These are phyloP conservation scores for Umbilicaria muhlenbergii DNA, from an alignment of 495 filamentous ascomycete species.

Conservation along the genomic window DNA sequence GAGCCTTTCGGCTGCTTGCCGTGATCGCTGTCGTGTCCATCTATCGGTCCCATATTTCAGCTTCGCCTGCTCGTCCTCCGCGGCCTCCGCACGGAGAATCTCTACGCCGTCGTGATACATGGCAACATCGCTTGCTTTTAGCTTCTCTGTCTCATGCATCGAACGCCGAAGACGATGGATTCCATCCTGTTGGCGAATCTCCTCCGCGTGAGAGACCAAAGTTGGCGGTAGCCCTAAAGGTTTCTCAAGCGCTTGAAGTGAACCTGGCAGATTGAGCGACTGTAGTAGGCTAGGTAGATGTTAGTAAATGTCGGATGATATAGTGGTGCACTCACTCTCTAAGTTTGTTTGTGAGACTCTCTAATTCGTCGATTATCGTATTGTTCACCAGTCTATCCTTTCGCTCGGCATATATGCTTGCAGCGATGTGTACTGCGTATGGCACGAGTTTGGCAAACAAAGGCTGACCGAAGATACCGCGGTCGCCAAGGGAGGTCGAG, in stretches of 20 bases:
- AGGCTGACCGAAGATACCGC: slow-evolving; percentile 63
- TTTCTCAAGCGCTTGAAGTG: slow-evolving; percentile 87
- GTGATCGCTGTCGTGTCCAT: slow-evolving; percentile 59
- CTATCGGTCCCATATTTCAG: slow-evolving; percentile 76
- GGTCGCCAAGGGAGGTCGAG: slow-evolving; percentile 60
- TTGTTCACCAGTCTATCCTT: slow-evolving; percentile 78
- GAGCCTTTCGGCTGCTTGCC: slow-evolving; percentile 54
- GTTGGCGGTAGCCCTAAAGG: slow-evolving; percentile 80
- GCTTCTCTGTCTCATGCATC: slow-evolving; percentile 72
- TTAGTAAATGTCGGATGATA: slow-evolving; percentile 5
- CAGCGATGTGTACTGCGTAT: slow-evolving; percentile 87
- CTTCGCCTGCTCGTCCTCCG: slow-evolving; percentile 62
- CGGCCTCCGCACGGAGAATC: slow-evolving; percentile 59
- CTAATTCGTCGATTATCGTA: slow-evolving; percentile 69
- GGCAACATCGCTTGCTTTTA: slow-evolving; percentile 57
- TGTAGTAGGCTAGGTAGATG: slow-evolving; percentile 39
- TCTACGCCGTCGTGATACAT: slow-evolving; percentile 72
- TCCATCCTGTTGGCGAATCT: slow-evolving; percentile 86
- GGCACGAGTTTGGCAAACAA: slow-evolving; percentile 87
- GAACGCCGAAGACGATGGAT: slow-evolving; percentile 55
- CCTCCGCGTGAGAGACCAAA: slow-evolving; percentile 79
- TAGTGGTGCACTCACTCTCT: slow-evolving; percentile 39
- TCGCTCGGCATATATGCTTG: slow-evolving; percentile 88
- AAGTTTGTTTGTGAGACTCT: slow-evolving; percentile 62
- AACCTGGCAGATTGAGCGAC: slow-evolving; percentile 80